Base-by-base conservation (phyloP, 495 filamentous ascomycete genomes). In the Paragyromitra xinjiangensis region DNA sequence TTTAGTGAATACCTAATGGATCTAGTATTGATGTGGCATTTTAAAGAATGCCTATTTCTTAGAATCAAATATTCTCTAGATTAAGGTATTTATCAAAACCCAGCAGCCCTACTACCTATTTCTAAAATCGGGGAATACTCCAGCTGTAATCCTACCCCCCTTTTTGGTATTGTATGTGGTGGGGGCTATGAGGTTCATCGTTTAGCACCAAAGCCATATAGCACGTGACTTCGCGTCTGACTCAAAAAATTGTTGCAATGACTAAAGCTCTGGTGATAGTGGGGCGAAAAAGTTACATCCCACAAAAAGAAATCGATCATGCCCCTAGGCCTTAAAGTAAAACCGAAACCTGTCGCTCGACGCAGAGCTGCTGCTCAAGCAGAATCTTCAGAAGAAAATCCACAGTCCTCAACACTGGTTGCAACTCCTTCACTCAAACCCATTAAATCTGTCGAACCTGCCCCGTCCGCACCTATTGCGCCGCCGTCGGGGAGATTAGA, bases 401-500 rank as follows among this genome's bases (percentile, higher is more conserved):
- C 50, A 29, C 59, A 73, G 12, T 42, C 61, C 53, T 77, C 61
- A 42, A 65, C 61, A 12, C 61, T 40, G 12, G 64, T 40, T 29
- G 69, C 59, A 59, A 73, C 69, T 8, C 74, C 69, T 5, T n/a
- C 40, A n/a, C 0, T 26, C 48, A 34, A 55, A 55, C 29, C 62
- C 16, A 9, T 39, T 3, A 53, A 50, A 39, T 55, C 69, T 12
- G n/a, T 14, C 8, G 78, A 69, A 6, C 67, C 77, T 26, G 40
- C 44, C 11, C 76, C 62, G 5, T n/a, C 56, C 22, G 61, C 37
- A 19, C 74, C 77, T 19, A 82, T 82, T 58, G 72, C 81, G 11
- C 81, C 81, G n/a, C 81, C 81, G 19, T 56, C 67, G 6, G 81
- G 81, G 12, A 71, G 81, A 53, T 69, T 82, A 4, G 81, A 82